These are phyloP conservation scores for Isoetes taiwanensis DNA, from an alignment of 75 land plant species.

Conservation along the genomic window DNA sequence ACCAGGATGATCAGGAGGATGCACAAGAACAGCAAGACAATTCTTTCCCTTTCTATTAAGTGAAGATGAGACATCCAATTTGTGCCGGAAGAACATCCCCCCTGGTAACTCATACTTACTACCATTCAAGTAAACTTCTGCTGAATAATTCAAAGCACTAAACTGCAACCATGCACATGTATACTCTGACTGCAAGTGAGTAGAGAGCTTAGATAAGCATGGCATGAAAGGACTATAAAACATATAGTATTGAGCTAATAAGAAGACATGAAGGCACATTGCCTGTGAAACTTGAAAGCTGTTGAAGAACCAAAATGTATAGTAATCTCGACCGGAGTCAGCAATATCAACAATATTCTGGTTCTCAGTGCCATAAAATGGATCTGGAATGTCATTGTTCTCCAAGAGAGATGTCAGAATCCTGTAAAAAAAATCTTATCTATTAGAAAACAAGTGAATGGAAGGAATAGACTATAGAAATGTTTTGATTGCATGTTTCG, in stretches of 20 bases:
- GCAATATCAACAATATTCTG: constrained; percentile 78
- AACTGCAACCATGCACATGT: constrained; percentile 72
- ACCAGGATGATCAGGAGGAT: constrained; percentile 98
- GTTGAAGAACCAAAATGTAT: constrained; percentile 95
- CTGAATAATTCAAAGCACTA: constrained; percentile 83
- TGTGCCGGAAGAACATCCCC: constrained; percentile 91
- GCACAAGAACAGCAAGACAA: constrained; percentile 67
- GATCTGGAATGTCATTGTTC: constrained; percentile 78
- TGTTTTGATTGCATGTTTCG: too few species aligned
- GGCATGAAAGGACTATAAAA: background rate
- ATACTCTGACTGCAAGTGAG: constrained; percentile 19
- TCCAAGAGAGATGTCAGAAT: constrained; percentile 77
- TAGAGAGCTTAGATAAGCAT: background rate
- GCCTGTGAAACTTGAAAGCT: constrained; percentile 51
- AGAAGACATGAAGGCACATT: constrained; percentile 14
- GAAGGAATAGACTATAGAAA: background rate
- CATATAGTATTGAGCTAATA: background rate
- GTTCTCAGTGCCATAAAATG: constrained; percentile 85
- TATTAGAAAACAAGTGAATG: background rate
- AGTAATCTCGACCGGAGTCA: constrained; percentile 85
- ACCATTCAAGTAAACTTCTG: constrained; percentile 82
- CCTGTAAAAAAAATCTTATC: constrained; percentile 23
- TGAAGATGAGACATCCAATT: constrained; percentile 64
- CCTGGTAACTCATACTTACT: constrained; percentile 51
- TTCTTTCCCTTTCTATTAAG: constrained; percentile 49